These are phyloP conservation scores for Miscanthus lutarioriparius DNA, from an alignment of 176 grass and related monocot genomes.

Conservation along the genomic window DNA sequence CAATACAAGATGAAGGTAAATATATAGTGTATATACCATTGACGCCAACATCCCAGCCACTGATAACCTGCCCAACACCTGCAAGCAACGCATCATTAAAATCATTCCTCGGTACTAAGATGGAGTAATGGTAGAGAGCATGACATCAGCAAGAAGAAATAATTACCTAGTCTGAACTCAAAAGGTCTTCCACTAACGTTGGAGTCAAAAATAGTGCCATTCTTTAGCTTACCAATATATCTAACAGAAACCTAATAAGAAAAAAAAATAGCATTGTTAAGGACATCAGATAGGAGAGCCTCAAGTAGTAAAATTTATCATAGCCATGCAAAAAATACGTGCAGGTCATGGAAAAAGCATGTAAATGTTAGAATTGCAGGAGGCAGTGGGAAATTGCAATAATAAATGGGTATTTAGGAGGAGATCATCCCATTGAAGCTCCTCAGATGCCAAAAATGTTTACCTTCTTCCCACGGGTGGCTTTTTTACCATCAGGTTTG, in stretches of 20 bases:
- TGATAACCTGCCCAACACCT: slow-evolving; percentile 88
- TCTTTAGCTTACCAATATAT: slow-evolving; percentile 89
- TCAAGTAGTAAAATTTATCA: not conserved
- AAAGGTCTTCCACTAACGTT: slow-evolving; percentile 64
- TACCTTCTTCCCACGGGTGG: slow-evolving; percentile 71
- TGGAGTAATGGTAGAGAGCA: not conserved
- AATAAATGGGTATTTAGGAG: not conserved
- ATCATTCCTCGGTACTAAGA: not conserved
- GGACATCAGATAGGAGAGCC: not conserved
- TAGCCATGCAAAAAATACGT: not conserved
- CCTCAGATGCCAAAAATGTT: not conserved
- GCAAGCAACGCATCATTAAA: slow-evolving; percentile 32
- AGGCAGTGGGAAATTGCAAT: not conserved
- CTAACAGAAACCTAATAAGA: slow-evolving; percentile 67
- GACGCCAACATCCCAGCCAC: slow-evolving; percentile 89
- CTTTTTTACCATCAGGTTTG: slow-evolving; percentile 82
- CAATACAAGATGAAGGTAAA: not conserved
- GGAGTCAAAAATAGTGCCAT: slow-evolving; percentile 88
- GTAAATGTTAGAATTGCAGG: not conserved
- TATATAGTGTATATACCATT: slow-evolving; percentile 45
- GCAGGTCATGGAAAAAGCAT: not conserved
- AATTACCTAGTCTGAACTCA: slow-evolving; percentile 86
- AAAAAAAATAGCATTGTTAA: slow-evolving; percentile 3
- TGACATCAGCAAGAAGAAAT: not conserved
- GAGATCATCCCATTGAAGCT: not conserved